Base-by-base conservation (phyloP, 345 rosid genomes). In the Gossypium longicalyx region DNA sequence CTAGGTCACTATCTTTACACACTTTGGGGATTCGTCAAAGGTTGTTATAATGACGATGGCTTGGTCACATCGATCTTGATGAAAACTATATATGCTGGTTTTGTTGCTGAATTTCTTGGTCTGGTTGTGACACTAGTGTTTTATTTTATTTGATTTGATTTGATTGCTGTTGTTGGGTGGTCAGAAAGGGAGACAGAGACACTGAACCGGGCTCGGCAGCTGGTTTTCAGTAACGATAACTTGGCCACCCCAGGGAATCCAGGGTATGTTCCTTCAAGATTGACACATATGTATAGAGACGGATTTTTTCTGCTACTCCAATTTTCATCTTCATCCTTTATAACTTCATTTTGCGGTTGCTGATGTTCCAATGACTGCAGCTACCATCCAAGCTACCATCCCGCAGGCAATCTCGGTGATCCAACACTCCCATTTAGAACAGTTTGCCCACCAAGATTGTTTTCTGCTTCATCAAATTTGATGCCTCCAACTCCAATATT, bases 101-200 rank as follows among this genome's bases (percentile, higher is more conserved):
- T 15, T 17, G 23, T 52, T 74, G 78, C 74, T 75, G 78, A 73
- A 79, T 65, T 61, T 78, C 74, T 73, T 76, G 68, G 10, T 61
- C 41, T 64, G 44, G 19, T 68, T 34, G 41, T 34, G 41, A 34
- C 41, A 34, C 41, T 34, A 34, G 41, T 34, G 41, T 34, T 34
- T 34, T 5, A 34, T 34, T 49, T 69, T 8, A 22, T 57, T 19
- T 57, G n/a, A 25, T 78, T 76, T 67, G 74, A 72, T 80, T 70
- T 65, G 80, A 72, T 83, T 41, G 76, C 38, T 38, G 67, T 8
- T 22, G 56, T 76, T 76, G 76, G 77, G 57, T 81, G 82, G 45
- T 78, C 89, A 96, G 99, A 96, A 80, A 90, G 98, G 64, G 99
- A 96, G 89, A 93, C 98, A 73, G 99, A 96, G 83, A 90, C 97